These are phyloP conservation scores for Lithohypha guttulata DNA, from an alignment of 2,329 filamentous ascomycete genomes.

Conservation along the genomic window DNA sequence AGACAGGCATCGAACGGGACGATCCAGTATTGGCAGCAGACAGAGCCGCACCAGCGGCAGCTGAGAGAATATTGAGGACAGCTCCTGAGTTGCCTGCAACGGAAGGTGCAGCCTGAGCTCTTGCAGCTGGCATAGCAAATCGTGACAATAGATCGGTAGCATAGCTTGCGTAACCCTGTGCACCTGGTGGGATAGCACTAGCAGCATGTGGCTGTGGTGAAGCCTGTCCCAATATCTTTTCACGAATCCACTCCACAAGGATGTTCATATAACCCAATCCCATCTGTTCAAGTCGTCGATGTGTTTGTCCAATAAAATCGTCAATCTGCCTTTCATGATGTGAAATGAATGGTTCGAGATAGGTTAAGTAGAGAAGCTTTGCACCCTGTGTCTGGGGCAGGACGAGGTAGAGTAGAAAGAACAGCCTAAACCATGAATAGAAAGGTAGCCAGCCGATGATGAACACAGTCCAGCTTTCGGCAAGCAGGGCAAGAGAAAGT, in stretches of 20 bases:
- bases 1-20: constrained; percentile 11
- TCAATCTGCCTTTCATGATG: constrained; percentile 85
- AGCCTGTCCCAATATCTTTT: constrained; percentile 67
- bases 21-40: constrained; percentile 28
- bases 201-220: constrained; percentile 41
- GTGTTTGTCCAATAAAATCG: constrained; percentile 69
- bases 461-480: constrained; percentile 80
- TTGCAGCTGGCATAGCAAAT: constrained; percentile 68
- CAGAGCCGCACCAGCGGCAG: constrained; percentile 52
- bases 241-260: constrained; percentile 59
- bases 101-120: constrained; percentile 39
- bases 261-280: constrained; percentile 67
- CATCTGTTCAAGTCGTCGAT: constrained; percentile 65
- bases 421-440: constrained; percentile 80
- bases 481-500: constrained; percentile 65
- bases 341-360: constrained; percentile 78
- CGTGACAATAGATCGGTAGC: constrained; percentile 72
- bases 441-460: constrained; percentile 86
- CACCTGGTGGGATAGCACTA: constrained; percentile 26
- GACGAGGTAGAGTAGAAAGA: constrained; percentile 85
- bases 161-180: constrained; percentile 42
- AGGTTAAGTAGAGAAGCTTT: constrained; percentile 68
- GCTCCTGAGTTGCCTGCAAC: constrained; percentile 36
- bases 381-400: constrained; percentile 96
- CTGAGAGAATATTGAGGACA: constrained; percentile 66